These are phyloP conservation scores for Linanthus parryae DNA, from an alignment of 148 eudicot species.

Conservation along the genomic window DNA sequence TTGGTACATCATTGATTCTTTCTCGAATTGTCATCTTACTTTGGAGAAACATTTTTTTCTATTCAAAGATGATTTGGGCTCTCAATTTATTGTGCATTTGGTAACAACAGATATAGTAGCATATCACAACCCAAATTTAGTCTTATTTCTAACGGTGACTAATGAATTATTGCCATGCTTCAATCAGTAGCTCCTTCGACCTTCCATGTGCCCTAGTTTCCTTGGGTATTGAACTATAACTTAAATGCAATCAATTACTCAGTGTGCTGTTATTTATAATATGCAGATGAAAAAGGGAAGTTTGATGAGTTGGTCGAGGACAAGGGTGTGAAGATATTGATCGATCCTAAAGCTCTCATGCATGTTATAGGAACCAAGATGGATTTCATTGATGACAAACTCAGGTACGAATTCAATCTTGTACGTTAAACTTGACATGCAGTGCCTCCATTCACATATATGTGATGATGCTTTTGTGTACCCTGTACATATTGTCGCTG, in stretches of 20 bases:
- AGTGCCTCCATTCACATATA: not conserved
- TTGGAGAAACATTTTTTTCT: no score
- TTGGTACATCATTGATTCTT: no score
- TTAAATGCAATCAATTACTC: not conserved
- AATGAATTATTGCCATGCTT: no score
- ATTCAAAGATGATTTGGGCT: no score
- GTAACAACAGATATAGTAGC: no score
- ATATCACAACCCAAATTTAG: no score
- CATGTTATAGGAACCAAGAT: conserved; percentile 95
- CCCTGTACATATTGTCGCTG: not conserved
- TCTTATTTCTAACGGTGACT: no score
- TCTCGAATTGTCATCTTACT: no score
- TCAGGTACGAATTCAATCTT: conserved; percentile 39
- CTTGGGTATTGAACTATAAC: not conserved
- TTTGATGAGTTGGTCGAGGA: conserved; percentile 95
- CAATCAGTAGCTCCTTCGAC: no score
- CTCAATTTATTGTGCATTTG: no score
- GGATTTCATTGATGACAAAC: conserved; percentile 95
- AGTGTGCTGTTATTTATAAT: not conserved
- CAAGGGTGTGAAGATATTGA: conserved; percentile 88
- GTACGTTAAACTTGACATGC: no score
- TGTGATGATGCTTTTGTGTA: not conserved
- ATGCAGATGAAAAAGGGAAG: conserved; percentile 87
- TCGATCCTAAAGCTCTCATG: conserved; percentile 97
- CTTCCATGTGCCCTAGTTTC: no score